Percentiles rank a stretch among this genome's conserved stretches.
phyloP scores from a whole-genome alignment of 768 basidiomycete genomes.

The Pholiota molesta region DNA sequence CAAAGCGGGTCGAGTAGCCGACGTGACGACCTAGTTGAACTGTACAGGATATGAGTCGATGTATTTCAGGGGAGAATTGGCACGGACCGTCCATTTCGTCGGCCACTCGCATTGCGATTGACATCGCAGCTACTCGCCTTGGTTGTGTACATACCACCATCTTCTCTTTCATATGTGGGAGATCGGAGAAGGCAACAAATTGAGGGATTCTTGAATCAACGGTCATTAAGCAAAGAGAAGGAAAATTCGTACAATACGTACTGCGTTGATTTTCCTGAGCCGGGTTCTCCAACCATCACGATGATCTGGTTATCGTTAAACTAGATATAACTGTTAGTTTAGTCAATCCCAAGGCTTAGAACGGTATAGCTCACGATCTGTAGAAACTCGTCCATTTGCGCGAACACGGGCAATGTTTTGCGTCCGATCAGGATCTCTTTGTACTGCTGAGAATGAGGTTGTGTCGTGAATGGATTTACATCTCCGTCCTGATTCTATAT shows the following conservation, averaged over 20 bases:
- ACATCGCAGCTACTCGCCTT: slow-evolving; percentile 95
- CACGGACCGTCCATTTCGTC: slow-evolving; percentile 96
- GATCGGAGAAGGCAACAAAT: slow-evolving; percentile 91
- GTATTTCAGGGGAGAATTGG: not conserved
- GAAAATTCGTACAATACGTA: not conserved
- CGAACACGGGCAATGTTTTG: slow-evolving; percentile 88
- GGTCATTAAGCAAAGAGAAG: slow-evolving; percentile 10
- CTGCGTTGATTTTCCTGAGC: slow-evolving; percentile 95
- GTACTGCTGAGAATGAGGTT: slow-evolving; percentile 77
- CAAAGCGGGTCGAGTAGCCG: slow-evolving; percentile 98
- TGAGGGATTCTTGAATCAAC: slow-evolving; percentile 79
- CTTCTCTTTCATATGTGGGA: slow-evolving; percentile 88
- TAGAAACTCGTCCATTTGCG: slow-evolving; percentile 93
- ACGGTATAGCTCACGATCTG: slow-evolving; percentile 67
- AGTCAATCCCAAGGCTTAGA: slow-evolving; percentile 38
- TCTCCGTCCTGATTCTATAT: slow-evolving; percentile 33
- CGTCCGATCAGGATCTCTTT: slow-evolving; percentile 83
- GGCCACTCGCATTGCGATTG: slow-evolving; percentile 96
- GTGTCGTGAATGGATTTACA: slow-evolving; percentile 87
- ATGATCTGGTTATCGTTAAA: slow-evolving; percentile 79
- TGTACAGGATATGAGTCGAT: slow-evolving; percentile 27
- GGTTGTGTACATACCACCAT: slow-evolving; percentile 97
- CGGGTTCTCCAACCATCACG: slow-evolving; percentile 95
- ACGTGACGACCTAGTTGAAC: slow-evolving; percentile 94
- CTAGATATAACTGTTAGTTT: slow-evolving; percentile 44